Evolutionary conservation across 805 yeast genomes (phyloP), one percentile per base, ranked within the genome.

Genomic region (Grigorovia jiainica): DNA sequence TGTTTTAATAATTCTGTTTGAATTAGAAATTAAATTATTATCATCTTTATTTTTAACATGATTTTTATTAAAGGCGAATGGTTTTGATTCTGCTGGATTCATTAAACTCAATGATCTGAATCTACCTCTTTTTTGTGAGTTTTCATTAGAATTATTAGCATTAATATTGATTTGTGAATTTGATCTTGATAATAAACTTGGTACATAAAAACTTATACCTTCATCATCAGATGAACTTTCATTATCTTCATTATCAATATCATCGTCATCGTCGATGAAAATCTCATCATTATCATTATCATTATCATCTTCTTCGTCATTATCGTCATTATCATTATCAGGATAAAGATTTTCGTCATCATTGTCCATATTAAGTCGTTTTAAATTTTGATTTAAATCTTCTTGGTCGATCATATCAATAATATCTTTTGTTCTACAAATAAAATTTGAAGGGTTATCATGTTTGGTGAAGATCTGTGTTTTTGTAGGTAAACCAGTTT

Each of bases 191-290:
- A 60, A 40, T 43, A 50, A 47, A 38, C 56, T 58, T 5, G 64
- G 61, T 5, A 59, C 70, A 43, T 64, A 66, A 46, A 67, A 63
- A 44, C 63, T 65, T 31, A 66, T 51, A 5, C 60, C 60, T 36
- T 52, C 61, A 36, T 65, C 66, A 43, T 62, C 65, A 21, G 57
- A 18, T 58, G 60, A 3, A 60, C 58, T 24, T 60, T 59, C 63
- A 35, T 55, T 58, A 9, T 62, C 66, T 32, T 55, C 57, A 11
- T 61, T 63, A 16, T 58, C 61, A 21, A 50, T 56, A 36, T 49
- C 57, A 1, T 48, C 51, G 10, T 56, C 58, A 8, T 49, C 53
- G 3, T 50, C 60, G 2, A 46, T 52, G 17, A 47, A 53, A n/a
- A 54, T 58, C 1, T 44, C 41, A 7, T 20, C 41, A 21, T 25